Conservation (phyloP, 441 rosid species). For the Lepidium campestre region DNA sequence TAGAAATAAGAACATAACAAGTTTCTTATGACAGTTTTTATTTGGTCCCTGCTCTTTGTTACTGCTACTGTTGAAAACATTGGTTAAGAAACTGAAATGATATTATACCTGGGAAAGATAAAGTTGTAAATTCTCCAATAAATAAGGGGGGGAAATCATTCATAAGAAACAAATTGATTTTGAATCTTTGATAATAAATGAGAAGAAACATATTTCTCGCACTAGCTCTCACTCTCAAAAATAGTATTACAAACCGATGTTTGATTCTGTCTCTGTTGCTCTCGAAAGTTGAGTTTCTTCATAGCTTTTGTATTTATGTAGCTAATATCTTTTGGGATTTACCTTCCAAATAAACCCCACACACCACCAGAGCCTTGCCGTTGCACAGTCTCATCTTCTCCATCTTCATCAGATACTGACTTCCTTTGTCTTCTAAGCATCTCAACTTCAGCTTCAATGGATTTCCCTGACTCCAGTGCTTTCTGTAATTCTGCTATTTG, state of each 20-base stretch:
- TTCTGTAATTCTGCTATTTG: constrained; percentile 84
- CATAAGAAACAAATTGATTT: not conserved
- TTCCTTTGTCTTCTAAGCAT: constrained; percentile 73
- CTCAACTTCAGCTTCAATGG: constrained; percentile 77
- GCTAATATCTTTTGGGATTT: constrained; percentile 3
- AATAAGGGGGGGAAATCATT: not conserved
- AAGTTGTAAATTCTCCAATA: not conserved
- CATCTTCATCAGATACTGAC: constrained; percentile 49
- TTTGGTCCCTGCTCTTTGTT: not conserved
- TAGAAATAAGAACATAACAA: constrained; percentile 7
- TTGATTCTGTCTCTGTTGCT: not conserved
- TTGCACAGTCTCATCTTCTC: constrained; percentile 49
- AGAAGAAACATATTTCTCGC: not conserved
- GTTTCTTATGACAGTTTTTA: not conserved
- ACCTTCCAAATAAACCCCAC: constrained; percentile 70
- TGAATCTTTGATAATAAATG: constrained; percentile 7
- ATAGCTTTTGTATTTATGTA: not conserved
- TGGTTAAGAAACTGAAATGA: not conserved
- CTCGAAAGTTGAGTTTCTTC: constrained; percentile 1
- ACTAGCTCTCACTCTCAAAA: constrained; percentile 3
- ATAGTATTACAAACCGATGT: not conserved
- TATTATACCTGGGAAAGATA: not conserved
- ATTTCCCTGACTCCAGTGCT: constrained; percentile 64
- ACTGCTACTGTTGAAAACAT: not conserved
- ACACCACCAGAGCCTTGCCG: constrained; percentile 83